A percentile compares a stretch with the other conserved stretches of the same genome.
Conservation (phyloP, 345 rosid genomes). For the Citrus hindsii region DNA sequence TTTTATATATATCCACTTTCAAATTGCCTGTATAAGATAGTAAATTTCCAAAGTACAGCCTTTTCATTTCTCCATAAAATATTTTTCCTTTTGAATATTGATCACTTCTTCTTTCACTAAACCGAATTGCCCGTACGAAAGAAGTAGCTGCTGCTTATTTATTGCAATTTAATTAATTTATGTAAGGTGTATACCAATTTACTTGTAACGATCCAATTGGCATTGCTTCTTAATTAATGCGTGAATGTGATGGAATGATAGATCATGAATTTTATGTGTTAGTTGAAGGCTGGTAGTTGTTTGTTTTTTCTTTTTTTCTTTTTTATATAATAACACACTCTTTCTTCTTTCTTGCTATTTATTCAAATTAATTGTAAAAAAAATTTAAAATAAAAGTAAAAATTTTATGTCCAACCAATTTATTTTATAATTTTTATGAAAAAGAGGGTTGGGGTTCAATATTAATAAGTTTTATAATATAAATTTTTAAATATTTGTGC, state of each 20-base stretch:
- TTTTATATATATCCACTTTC: no score
- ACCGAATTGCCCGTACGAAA: no score
- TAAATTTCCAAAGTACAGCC: neutral
- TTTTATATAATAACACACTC: neutral
- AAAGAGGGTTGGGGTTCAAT: neutral
- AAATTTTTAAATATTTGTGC: no score
- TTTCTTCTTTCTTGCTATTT: neutral
- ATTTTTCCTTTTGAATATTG: neutral
- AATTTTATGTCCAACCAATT: neutral
- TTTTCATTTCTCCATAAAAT: neutral
- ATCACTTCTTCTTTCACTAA: no score
- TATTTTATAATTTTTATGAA: neutral
- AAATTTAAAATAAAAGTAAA: neutral
- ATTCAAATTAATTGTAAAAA: neutral
- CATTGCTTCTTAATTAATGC: neutral
- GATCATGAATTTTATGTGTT: neutral
- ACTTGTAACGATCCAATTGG: constrained; percentile 4
- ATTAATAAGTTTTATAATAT: neutral
- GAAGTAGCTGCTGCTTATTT: no score
- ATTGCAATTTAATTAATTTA: no score
- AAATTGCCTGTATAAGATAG: neutral
- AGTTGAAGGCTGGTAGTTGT: constrained; percentile 30
- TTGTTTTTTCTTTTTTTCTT: neutral
- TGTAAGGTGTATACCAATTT: neutral
- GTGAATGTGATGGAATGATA: neutral